Evolutionary conservation across 768 basidiomycete species (phyloP).

Genomic region (Phlebiopsis gigantea): DNA sequence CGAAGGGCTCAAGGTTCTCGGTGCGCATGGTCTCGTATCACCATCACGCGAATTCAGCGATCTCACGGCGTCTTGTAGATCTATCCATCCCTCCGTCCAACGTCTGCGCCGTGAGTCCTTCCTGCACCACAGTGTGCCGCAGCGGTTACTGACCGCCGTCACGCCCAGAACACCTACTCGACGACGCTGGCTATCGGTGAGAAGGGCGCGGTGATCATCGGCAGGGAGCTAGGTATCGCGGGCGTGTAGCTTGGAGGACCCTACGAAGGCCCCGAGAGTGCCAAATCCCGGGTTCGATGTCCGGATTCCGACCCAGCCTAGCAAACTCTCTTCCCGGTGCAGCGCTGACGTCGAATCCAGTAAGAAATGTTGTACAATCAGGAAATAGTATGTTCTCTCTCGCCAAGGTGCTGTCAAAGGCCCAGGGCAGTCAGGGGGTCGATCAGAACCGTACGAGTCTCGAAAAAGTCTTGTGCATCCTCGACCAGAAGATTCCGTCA

Average conservation of each 20-base stretch:
- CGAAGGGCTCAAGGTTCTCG: slow-evolving; percentile 39
- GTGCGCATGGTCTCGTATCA: not conserved
- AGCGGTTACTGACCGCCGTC: not conserved
- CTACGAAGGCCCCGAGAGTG: too few species aligned
- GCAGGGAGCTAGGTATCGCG: slow-evolving; percentile 10
- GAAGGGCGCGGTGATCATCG: slow-evolving; percentile 15
- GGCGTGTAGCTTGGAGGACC: slow-evolving; percentile 1
- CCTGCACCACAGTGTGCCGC: not conserved
- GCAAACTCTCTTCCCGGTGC: too few species aligned
- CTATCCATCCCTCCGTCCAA: slow-evolving; percentile 36
- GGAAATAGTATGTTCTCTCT: too few species aligned
- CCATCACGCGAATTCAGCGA: not conserved
- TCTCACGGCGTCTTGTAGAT: slow-evolving; percentile 29
- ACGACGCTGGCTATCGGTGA: slow-evolving; percentile 12
- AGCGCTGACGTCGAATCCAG: too few species aligned
- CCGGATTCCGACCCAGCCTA: too few species aligned
- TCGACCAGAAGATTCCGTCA: too few species aligned
- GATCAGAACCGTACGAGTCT: too few species aligned
- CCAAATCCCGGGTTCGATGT: too few species aligned
- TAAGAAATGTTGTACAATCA: too few species aligned
- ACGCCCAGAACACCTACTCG: slow-evolving; percentile 13
- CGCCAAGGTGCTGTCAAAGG: too few species aligned
- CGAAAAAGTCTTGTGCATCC: too few species aligned
- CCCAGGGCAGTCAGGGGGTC: too few species aligned
- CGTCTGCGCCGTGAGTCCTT: slow-evolving; percentile 26